A percentile compares a stretch with the other conserved stretches of the same genome.
Conservation (phyloP, 1,284 basidiomycete species). For the Ceratobasidium sp. region DNA sequence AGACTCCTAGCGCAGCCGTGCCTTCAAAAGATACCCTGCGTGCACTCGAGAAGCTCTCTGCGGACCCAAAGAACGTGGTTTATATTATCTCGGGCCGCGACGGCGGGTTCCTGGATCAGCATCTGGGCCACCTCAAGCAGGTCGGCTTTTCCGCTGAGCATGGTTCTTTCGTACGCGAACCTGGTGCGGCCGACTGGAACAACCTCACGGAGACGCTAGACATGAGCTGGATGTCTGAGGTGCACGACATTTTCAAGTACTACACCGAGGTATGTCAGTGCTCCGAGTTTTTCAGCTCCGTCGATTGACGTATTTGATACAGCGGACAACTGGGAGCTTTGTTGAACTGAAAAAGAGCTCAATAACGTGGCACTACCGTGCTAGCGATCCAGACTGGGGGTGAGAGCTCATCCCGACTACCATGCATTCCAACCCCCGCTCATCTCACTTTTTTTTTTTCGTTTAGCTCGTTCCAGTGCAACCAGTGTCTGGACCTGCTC, state of each 20-base stretch:
- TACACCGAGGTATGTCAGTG: constrained; percentile 79
- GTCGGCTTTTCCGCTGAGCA: constrained; percentile 97
- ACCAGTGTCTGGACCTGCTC: constrained; percentile 95
- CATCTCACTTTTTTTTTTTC: constrained; percentile 39
- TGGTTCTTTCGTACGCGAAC: constrained; percentile 89
- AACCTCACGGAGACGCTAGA: constrained; percentile 93
- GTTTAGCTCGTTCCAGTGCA: constrained; percentile 86
- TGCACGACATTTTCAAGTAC: constrained; percentile 94
- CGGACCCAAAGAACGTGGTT: constrained; percentile 89
- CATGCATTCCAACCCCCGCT: constrained; percentile 43
- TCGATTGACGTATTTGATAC: constrained; percentile 29
- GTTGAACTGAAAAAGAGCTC: constrained; percentile 97
- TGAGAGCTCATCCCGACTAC: constrained; percentile 55
- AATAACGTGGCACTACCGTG: constrained; percentile 98
- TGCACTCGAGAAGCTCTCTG: constrained; percentile 76
- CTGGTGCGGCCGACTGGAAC: constrained; percentile 73
- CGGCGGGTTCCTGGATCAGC: constrained; percentile 88
- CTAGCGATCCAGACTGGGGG: constrained; percentile 96
- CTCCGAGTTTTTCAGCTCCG: constrained; percentile 10
- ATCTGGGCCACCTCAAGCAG: constrained; percentile 84
- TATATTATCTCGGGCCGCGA: constrained; percentile 99
- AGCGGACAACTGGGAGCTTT: constrained; percentile 91
- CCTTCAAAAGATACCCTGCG: constrained; percentile 81
- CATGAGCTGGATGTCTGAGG: constrained; percentile 98
- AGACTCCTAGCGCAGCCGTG: constrained; percentile 87